Evolutionary conservation across 495 filamentous ascomycete genomes (phyloP).

Genomic region (Aspergillus diversus): DNA sequence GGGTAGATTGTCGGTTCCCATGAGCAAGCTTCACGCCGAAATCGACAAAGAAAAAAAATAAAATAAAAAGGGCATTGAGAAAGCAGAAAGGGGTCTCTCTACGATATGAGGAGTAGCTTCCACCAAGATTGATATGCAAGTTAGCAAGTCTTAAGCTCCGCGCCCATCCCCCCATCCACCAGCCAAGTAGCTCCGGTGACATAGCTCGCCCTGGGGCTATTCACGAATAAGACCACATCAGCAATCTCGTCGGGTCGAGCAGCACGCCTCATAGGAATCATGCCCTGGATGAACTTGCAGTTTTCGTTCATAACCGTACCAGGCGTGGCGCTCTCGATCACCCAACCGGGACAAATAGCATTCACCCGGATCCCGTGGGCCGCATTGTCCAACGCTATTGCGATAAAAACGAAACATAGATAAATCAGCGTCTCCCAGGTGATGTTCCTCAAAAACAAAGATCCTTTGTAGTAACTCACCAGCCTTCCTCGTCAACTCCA

Average conservation of each 20-base stretch:
- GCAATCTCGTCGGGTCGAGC: slow-evolving; percentile 15
- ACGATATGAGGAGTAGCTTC: no score
- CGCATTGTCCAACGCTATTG: slow-evolving; percentile 7
- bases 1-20: no score
- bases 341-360: slow-evolving; percentile 6
- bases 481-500: slow-evolving; percentile 2
- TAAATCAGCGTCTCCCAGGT: not conserved
- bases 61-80: no score
- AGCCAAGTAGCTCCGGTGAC: slow-evolving; percentile 14
- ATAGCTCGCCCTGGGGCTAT: slow-evolving; percentile 18
- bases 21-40: no score
- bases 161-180: slow-evolving; percentile 16
- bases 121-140: no score
- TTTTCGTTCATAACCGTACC: not conserved
- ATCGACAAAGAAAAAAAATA: no score
- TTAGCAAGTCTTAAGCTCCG: not conserved
- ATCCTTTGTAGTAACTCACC: not conserved
- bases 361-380: slow-evolving; percentile 11
- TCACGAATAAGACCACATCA: slow-evolving; percentile 14
- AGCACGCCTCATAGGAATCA: slow-evolving; percentile 7
- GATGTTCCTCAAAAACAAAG: no score
- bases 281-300: not conserved
- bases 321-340: not conserved
- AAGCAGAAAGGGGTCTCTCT: no score
- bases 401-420: not conserved